Evolutionary conservation across 192 early-diverging fungal genomes (phyloP).

Genomic region (Anaeromyces robustus): DNA sequence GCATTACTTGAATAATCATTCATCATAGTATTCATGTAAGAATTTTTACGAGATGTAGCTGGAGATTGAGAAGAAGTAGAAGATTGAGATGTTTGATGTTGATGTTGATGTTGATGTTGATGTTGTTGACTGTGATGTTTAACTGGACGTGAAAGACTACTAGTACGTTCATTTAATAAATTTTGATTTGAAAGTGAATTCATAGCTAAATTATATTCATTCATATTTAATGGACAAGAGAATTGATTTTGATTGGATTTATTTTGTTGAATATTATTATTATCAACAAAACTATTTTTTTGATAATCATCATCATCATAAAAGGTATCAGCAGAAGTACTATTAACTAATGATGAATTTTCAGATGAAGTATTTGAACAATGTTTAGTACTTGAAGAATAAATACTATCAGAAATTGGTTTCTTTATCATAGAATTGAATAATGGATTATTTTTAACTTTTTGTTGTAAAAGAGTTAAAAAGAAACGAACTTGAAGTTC

Average conservation of each 20-base stretch:
- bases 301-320: background rate
- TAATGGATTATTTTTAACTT: slow-evolving; percentile 68
- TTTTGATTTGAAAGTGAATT: background rate
- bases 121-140: background rate
- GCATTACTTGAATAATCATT: background rate
- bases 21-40: background rate
- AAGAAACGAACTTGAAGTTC: slow-evolving; percentile 89
- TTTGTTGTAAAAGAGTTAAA: slow-evolving; percentile 79
- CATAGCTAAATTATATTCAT: background rate
- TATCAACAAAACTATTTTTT: background rate
- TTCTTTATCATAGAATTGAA: background rate
- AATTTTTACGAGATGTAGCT: background rate
- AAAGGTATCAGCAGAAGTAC: background rate
- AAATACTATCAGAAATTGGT: background rate
- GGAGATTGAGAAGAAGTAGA: background rate
- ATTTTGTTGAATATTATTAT: background rate
- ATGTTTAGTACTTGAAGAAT: background rate
- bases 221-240: background rate
- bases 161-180: background rate
- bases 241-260: background rate
- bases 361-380: background rate
- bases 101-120: background rate
- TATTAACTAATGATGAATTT: background rate
- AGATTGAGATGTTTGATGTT: background rate
- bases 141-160: background rate